These are phyloP conservation scores for Neurospora sp. DNA, from an alignment of 2,329 filamentous ascomycete species.

Conservation along the genomic window DNA sequence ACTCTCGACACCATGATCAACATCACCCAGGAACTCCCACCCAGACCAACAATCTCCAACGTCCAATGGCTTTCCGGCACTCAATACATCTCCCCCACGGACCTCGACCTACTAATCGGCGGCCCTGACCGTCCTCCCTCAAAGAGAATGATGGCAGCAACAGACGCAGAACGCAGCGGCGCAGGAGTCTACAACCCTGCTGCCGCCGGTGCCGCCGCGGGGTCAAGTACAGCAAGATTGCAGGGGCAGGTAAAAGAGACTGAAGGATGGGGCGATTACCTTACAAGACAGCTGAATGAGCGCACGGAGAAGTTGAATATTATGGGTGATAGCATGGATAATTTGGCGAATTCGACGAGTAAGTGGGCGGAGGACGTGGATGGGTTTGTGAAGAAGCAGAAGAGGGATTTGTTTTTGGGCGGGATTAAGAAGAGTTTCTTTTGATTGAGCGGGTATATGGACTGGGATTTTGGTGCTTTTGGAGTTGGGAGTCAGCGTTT, in stretches of 20 bases:
- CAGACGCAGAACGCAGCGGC: conserved; percentile 62
- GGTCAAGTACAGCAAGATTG: conserved; percentile 22
- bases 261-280: conserved; percentile 68
- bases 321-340: conserved; percentile 77
- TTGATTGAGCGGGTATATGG: conserved; percentile 8
- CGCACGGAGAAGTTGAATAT: conserved; percentile 78
- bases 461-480: not conserved
- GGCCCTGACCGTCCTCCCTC: conserved; percentile 80
- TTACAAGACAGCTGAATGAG: conserved; percentile 80
- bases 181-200: conserved; percentile 27
- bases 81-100: conserved; percentile 75
- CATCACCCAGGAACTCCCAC: conserved; percentile 59
- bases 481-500: not conserved
- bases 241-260: not conserved
- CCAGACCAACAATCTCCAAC: conserved; percentile 87
- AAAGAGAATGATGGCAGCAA: conserved; percentile 76
- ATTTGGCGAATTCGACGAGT: conserved; percentile 67
- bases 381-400: conserved; percentile 80
- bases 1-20: conserved; percentile 70
- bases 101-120: conserved; percentile 84
- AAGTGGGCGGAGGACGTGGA: conserved; percentile 81
- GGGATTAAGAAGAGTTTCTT: conserved; percentile 51
- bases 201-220: conserved; percentile 23
- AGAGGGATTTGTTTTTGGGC: conserved; percentile 72
- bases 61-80: conserved; percentile 95